Percentiles rank a stretch among this genome's conserved stretches.
Evolutionary conservation across 192 early-diverging fungal species (phyloP).

Genomic region (Paraglomus occultum): DNA sequence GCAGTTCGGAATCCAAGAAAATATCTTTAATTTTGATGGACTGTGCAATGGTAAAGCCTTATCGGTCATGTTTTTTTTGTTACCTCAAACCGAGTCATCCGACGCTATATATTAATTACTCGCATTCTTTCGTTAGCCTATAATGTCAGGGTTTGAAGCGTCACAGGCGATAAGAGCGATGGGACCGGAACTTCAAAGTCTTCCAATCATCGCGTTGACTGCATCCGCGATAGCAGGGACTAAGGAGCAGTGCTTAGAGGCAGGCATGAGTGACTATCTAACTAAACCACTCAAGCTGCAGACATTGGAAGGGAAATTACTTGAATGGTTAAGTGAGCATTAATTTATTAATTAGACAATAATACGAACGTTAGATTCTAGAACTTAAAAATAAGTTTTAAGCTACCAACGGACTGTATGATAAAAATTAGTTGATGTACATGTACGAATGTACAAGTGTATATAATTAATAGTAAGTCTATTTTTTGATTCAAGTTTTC

Average conservation of each 20-base stretch:
- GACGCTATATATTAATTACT: no score
- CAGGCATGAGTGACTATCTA: conserved; percentile 49
- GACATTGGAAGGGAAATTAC: conserved; percentile 38
- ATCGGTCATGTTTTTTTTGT: no score
- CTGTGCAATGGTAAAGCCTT: conserved; percentile 46
- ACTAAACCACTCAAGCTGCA: conserved; percentile 47
- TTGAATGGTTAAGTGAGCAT: conserved; percentile 39
- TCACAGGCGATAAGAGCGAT: conserved; percentile 49
- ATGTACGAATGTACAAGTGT: no score
- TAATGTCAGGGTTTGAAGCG: conserved; percentile 57
- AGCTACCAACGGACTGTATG: no score
- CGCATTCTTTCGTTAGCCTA: conserved; percentile 28
- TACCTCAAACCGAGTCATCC: no score
- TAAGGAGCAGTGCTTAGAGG: conserved; percentile 42
- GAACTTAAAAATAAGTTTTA: no score
- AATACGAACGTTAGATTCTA: no score
- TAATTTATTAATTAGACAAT: neutral
- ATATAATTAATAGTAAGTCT: no score
- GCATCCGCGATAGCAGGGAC: conserved; percentile 55
- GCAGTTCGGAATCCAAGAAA: neutral
- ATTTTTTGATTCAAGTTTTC: no score
- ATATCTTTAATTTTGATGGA: conserved; percentile 51
- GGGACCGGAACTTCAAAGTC: conserved; percentile 24
- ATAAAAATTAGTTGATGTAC: no score
- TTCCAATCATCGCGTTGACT: conserved; percentile 60